Evolutionary conservation across 2,329 filamentous ascomycete species (phyloP).

Genomic region (Fusarium sp.): DNA sequence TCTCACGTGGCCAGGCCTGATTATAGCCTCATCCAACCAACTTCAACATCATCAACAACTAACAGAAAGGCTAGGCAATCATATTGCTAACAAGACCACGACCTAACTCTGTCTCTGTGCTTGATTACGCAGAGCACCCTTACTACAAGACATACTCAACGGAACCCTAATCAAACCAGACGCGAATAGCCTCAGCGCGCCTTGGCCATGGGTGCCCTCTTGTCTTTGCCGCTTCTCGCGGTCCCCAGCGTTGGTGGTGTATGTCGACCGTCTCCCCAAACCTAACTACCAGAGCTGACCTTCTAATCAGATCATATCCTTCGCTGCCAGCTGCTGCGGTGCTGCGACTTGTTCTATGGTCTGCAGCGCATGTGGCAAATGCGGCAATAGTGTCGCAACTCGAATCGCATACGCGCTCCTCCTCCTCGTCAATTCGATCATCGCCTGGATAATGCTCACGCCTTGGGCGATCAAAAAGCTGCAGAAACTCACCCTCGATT

Average conservation of each 20-base stretch:
- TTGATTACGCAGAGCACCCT: not conserved
- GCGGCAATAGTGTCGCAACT: conserved; percentile 95
- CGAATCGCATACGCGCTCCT: conserved; percentile 96
- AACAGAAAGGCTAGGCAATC: conserved; percentile 4
- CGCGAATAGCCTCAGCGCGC: conserved; percentile 16
- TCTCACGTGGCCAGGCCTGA: conserved; percentile 45
- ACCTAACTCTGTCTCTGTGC: not conserved
- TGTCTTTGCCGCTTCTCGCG: conserved; percentile 90
- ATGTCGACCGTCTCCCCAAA: conserved; percentile 56
- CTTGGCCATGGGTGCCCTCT: conserved; percentile 83
- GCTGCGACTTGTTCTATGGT: conserved; percentile 96
- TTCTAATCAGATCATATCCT: conserved; percentile 74
- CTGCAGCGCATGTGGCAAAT: conserved; percentile 95
- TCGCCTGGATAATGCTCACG: conserved; percentile 99
- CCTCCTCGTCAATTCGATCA: conserved; percentile 93
- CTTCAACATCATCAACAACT: conserved; percentile 18
- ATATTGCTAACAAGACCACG: conserved; percentile 3
- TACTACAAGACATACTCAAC: not conserved
- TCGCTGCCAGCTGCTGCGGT: conserved; percentile 92
- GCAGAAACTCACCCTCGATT: conserved; percentile 91
- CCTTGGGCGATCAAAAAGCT: conserved; percentile 98
- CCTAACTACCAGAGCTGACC: conserved; percentile 15
- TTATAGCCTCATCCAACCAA: conserved; percentile 40
- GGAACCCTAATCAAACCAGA: not conserved
- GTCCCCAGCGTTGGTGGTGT: conserved; percentile 89